Evolutionary conservation across 2,329 filamentous ascomycete species (phyloP), one percentile per base, ranked within the genome.

Genomic region (Diaporthe citrichinensis): DNA sequence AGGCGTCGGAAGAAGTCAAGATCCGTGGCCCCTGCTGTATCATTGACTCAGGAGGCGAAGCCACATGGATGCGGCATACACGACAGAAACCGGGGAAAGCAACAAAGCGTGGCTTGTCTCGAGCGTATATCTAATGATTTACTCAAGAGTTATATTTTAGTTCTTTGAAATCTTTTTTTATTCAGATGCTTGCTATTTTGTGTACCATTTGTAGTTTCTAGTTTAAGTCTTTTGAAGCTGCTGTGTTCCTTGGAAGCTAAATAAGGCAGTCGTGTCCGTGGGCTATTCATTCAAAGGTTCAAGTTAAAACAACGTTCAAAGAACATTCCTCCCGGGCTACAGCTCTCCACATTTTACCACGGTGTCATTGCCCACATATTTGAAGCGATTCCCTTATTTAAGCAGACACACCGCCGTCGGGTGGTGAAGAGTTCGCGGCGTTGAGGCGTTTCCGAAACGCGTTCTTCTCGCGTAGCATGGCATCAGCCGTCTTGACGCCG

Each of bases 401-500:
- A 36, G 55, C 55, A 36, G 55, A 36, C 12, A 36, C 55, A n/a
- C 55, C 55, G 31, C 55, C 55, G 9, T 58, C 31, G 9, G 55
- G 55, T 0, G 55, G 10, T 0, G 55, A 58, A 23, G 20, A 4
- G n/a, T 58, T 36, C 31, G 55, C 55, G 55, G 55, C 55, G 20
- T 58, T 58, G 17, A 58, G 55, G 4, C 55, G 31, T 36, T 58
- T 58, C 31, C 17, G 55, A 3, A 58, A 58, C 20, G 28, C 55
- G 20, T n/a, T 58, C 55, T 58, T 58, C 61, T 67, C 36, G n/a
- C 61, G 61, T 69, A 82, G 82, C 78, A 84, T 78, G 75, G 80
- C 73, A 62, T 82, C 79, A 2, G 85, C 83, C 49, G 84, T 81
- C 73, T 81, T 79, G 15, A 86, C 82, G 12, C 85, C 85, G 76